Conservation (phyloP, 1,284 basidiomycete species). For the Ustilago bromivora region DNA sequence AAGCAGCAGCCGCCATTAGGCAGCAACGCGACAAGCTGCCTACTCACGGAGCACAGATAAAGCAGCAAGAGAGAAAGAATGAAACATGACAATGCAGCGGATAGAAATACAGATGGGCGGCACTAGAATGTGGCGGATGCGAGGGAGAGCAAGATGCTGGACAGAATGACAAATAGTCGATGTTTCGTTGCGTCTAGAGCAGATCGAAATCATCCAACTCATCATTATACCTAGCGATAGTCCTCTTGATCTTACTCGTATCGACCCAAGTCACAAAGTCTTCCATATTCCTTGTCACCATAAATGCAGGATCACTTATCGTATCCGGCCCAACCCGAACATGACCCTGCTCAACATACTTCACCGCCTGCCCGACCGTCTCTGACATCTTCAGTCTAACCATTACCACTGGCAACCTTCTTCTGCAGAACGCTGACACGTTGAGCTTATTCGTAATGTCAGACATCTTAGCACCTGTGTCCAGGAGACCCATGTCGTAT, state of each 20-base stretch:
- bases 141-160: too few species aligned
- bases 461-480: conserved; percentile 72
- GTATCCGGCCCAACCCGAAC: conserved; percentile 96
- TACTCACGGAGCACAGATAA: too few species aligned
- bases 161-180: too few species aligned
- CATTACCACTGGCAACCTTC: conserved; percentile 91
- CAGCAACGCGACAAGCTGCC: too few species aligned
- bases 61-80: too few species aligned
- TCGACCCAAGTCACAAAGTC: conserved; percentile 99
- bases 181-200: conserved; percentile 30
- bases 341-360: conserved; percentile 98
- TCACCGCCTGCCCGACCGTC: conserved; percentile 94
- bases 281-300: conserved; percentile 94
- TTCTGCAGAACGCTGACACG: conserved; percentile 91
- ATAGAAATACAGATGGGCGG: too few species aligned
- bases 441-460: conserved; percentile 81
- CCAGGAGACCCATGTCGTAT: conserved; percentile 95
- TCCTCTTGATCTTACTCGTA: conserved; percentile 94
- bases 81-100: too few species aligned
- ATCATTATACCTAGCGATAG: conserved; percentile 95
- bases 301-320: conserved; percentile 94
- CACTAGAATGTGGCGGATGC: too few species aligned
- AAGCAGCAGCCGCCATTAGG: too few species aligned
- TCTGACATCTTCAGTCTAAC: conserved; percentile 94
- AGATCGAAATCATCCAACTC: conserved; percentile 73